A percentile compares a stretch with the other conserved stretches of the same genome.
These are phyloP conservation scores for Rhizopogon salebrosus DNA, from an alignment of 768 basidiomycete genomes.

Conservation along the genomic window DNA sequence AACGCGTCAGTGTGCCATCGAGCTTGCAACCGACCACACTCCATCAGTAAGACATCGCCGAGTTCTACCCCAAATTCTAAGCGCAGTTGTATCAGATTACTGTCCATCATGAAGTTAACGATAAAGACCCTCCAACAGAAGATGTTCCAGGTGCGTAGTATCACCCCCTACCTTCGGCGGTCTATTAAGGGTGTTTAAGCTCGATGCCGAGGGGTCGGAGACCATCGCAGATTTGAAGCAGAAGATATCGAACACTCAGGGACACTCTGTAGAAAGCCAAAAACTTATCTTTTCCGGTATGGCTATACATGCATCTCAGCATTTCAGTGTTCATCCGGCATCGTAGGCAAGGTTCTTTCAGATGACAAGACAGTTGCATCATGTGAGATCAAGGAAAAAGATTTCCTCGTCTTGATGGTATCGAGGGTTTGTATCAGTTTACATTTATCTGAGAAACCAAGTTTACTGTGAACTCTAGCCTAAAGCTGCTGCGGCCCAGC, in stretches of 20 bases:
- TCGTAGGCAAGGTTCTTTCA: constrained; percentile 80
- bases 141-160: constrained; percentile 64
- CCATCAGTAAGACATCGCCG: constrained; percentile 16
- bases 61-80: constrained; percentile 1
- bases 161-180: background rate
- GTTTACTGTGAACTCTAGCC: constrained; percentile 34
- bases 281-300: constrained; percentile 95
- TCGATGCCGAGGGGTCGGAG: constrained; percentile 73
- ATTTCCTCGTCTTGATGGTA: constrained; percentile 99
- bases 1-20: constrained; percentile 9
- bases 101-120: constrained; percentile 77
- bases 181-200: constrained; percentile 30
- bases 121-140: constrained; percentile 95
- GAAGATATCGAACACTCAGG: constrained; percentile 75
- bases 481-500: constrained; percentile 41
- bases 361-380: constrained; percentile 87
- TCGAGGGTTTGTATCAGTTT: constrained; percentile 64
- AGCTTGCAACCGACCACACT: constrained; percentile 11
- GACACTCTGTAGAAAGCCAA: constrained; percentile 68
- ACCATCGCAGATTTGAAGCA: constrained; percentile 76
- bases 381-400: constrained; percentile 95
- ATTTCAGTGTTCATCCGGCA: constrained; percentile 1
- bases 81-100: constrained; percentile 1
- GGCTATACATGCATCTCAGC: constrained; percentile 12
- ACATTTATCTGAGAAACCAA: constrained; percentile 1